Percentiles rank a stretch among this genome's conserved stretches.
Evolutionary conservation across 805 yeast genomes (phyloP).

Genomic region (Saturnispora sekii): DNA sequence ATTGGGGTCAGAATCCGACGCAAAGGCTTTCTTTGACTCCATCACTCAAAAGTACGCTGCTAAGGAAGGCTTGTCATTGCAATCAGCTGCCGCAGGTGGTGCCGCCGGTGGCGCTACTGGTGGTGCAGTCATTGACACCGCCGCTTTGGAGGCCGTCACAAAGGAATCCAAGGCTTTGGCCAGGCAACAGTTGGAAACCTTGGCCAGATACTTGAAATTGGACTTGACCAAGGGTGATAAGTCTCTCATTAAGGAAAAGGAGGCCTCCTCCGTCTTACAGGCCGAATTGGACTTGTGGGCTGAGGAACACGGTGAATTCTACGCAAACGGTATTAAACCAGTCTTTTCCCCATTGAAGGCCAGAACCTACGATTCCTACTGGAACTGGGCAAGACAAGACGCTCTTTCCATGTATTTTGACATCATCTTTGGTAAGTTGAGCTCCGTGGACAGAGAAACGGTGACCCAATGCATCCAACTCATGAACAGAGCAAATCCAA

Average conservation of each 20-base stretch:
- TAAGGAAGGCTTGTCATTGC: conserved; percentile 64
- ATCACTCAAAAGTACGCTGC: conserved; percentile 81
- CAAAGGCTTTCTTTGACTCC: conserved; percentile 79
- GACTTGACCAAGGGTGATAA: conserved; percentile 89
- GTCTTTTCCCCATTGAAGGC: conserved; percentile 88
- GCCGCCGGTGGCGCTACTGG: conserved; percentile 51
- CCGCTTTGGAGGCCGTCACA: conserved; percentile 79
- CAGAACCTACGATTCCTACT: conserved; percentile 91
- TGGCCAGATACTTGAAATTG: conserved; percentile 89
- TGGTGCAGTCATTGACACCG: conserved; percentile 87
- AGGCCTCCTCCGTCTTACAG: conserved; percentile 75
- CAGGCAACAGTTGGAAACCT: conserved; percentile 77
- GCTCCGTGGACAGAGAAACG: conserved; percentile 90
- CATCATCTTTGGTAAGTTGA: conserved; percentile 86
- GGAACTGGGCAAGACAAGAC: conserved; percentile 99
- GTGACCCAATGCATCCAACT: conserved; percentile 93
- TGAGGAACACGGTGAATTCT: conserved; percentile 85
- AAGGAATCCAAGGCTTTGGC: conserved; percentile 64
- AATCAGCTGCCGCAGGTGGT: conserved; percentile 53
- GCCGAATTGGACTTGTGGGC: conserved; percentile 86
- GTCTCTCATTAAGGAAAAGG: conserved; percentile 72
- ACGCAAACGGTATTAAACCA: conserved; percentile 86
- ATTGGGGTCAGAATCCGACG: conserved; percentile 78
- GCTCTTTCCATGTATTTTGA: conserved; percentile 88
- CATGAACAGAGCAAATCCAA: conserved; percentile 94